A percentile compares a stretch with the other conserved stretches of the same genome.
Conservation (phyloP, 306 rosid genomes). For the Bauhinia variegata region DNA sequence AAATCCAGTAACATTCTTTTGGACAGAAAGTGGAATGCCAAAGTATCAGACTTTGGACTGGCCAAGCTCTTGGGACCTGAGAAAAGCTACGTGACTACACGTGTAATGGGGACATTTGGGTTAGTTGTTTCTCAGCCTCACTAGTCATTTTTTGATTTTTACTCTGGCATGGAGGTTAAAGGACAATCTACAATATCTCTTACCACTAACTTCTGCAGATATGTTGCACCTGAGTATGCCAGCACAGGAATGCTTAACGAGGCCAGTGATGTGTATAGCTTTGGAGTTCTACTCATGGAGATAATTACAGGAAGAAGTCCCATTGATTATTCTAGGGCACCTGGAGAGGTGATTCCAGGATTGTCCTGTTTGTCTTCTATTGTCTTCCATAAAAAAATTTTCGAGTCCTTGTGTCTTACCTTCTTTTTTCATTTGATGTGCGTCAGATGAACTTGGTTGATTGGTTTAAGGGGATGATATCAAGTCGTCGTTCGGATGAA, state of each 20-base stretch:
- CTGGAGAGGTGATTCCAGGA: constrained; percentile 81
- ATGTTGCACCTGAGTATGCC: constrained; percentile 96
- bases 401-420: constrained; percentile 8
- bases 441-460: constrained; percentile 95
- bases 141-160: constrained; percentile 11
- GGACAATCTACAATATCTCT: neutral
- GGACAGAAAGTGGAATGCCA: constrained; percentile 87
- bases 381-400: constrained; percentile 8
- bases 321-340: constrained; percentile 83
- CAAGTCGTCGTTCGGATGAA: constrained; percentile 83
- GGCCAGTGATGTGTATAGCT: constrained; percentile 91
- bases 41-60: constrained; percentile 94
- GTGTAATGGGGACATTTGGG: constrained; percentile 99
- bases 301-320: constrained; percentile 96
- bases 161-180: neutral
- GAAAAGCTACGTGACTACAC: constrained; percentile 82
- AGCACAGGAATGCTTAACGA: constrained; percentile 97
- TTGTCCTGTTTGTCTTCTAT: neutral
- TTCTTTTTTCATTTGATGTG: constrained; percentile 18
- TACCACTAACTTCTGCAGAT: constrained; percentile 50
- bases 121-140: constrained; percentile 33
- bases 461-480: constrained; percentile 93
- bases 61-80: constrained; percentile 94
- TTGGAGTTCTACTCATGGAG: constrained; percentile 96
- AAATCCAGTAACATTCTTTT: constrained; percentile 95